Evolutionary conservation across 2,329 filamentous ascomycete genomes (phyloP).

Genomic region (Fonsecaea nubica): DNA sequence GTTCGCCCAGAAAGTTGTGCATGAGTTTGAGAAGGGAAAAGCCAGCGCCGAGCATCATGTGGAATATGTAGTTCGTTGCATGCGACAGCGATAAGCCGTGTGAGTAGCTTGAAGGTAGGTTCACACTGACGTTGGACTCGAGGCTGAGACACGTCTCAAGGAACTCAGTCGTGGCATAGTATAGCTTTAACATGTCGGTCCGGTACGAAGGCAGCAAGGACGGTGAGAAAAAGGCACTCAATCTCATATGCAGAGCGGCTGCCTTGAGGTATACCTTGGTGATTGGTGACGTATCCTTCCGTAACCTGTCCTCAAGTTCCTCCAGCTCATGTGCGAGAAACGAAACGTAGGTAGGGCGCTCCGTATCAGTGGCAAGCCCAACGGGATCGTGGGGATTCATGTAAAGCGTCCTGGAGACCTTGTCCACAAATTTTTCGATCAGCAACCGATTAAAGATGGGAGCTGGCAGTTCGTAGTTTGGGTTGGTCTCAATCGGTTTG

Average conservation of each 20-base stretch:
- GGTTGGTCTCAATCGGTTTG: slow-evolving; percentile 50
- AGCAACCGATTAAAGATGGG: slow-evolving; percentile 60
- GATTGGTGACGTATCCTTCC: slow-evolving; percentile 51
- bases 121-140: slow-evolving; percentile 48
- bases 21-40: slow-evolving; percentile 70
- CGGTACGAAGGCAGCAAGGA: slow-evolving; percentile 55
- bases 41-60: slow-evolving; percentile 70
- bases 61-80: slow-evolving; percentile 69
- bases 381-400: slow-evolving; percentile 63
- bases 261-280: slow-evolving; percentile 57
- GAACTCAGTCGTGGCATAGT: slow-evolving; percentile 55
- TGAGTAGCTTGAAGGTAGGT: slow-evolving; percentile 38
- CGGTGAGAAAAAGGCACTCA: slow-evolving; percentile 59
- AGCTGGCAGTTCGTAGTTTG: slow-evolving; percentile 58
- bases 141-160: slow-evolving; percentile 56
- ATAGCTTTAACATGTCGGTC: slow-evolving; percentile 53
- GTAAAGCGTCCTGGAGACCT: slow-evolving; percentile 63
- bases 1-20: slow-evolving; percentile 67
- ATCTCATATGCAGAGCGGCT: slow-evolving; percentile 55
- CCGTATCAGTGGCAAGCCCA: slow-evolving; percentile 54
- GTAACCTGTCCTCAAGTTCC: slow-evolving; percentile 60
- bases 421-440: slow-evolving; percentile 66
- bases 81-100: slow-evolving; percentile 55
- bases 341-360: slow-evolving; percentile 53
- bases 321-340: slow-evolving; percentile 56